Percentiles rank a stretch among this genome's conserved stretches.
phyloP scores from a whole-genome alignment of 768 basidiomycete species.

The Gymnopilus dilepis region DNA sequence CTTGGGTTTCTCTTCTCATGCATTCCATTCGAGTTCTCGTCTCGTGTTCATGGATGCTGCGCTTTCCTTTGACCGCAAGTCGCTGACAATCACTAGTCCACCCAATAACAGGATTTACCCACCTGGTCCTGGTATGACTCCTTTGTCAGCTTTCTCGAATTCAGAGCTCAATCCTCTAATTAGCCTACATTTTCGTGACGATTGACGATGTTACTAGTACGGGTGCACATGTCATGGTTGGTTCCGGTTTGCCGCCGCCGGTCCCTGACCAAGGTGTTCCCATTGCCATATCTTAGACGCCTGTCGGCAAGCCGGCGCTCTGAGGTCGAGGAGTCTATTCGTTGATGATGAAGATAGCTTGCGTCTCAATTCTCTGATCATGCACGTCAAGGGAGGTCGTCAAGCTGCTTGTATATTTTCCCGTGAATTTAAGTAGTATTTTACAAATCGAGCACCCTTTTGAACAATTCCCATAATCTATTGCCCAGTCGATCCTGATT shows the following conservation, averaged over 20 bases:
- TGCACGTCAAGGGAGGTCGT: neutral
- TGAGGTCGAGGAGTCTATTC: no score
- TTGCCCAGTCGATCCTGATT: conserved; percentile 1
- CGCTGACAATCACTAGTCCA: conserved; percentile 39
- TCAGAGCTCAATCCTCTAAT: neutral
- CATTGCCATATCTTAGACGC: neutral
- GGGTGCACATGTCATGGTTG: conserved; percentile 44
- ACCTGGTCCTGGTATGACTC: conserved; percentile 41
- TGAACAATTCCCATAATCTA: neutral
- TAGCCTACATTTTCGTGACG: conserved; percentile 37
- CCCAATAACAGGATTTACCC: conserved; percentile 43
- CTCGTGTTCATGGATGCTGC: conserved; percentile 41
- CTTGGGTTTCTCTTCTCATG: conserved; percentile 48
- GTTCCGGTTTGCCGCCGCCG: conserved; percentile 44
- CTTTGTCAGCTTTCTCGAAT: neutral
- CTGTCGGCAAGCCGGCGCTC: neutral
- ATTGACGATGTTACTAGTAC: conserved; percentile 41
- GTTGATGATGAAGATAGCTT: no score
- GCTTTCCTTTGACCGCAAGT: conserved; percentile 36
- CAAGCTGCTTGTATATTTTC: neutral
- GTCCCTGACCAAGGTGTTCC: conserved; percentile 39
- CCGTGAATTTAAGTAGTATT: neutral
- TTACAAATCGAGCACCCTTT: neutral
- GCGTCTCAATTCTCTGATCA: neutral
- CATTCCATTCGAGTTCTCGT: conserved; percentile 44